A percentile compares a stretch with the other conserved stretches of the same genome.
Conservation (phyloP, 345 rosid species). For the Hypericum androsaemum region DNA sequence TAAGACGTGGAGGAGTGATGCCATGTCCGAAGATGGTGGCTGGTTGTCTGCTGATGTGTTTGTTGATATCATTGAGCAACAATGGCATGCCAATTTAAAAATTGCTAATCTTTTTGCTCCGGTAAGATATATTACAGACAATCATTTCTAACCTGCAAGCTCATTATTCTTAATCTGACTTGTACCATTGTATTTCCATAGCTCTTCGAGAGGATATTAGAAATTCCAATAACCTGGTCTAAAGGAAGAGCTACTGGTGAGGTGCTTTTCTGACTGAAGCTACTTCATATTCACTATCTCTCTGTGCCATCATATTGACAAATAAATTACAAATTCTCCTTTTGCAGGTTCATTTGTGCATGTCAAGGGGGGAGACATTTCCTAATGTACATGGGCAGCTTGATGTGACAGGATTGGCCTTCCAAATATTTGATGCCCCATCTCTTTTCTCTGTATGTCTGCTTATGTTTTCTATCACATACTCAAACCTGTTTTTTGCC, state of each 20-base stretch:
- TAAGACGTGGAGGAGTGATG: constrained; percentile 78
- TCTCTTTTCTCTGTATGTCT: constrained; percentile 72
- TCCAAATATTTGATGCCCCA: constrained; percentile 86
- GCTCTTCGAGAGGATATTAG: constrained; percentile 90
- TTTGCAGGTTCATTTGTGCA: constrained; percentile 79
- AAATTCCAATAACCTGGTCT: constrained; percentile 77
- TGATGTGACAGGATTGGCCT: constrained; percentile 71
- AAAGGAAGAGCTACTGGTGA: constrained; percentile 99
- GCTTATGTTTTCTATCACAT: constrained; percentile 11
- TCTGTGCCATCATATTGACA: not conserved
- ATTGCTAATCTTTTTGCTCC: constrained; percentile 79
- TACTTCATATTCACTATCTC: not conserved
- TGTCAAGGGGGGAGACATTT: constrained; percentile 87
- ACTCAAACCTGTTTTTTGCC: constrained; percentile 15
- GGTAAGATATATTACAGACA: constrained; percentile 37
- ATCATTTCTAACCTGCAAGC: not conserved
- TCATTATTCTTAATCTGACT: constrained; percentile 4
- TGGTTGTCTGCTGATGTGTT: constrained; percentile 86
- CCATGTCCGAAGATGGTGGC: constrained; percentile 76
- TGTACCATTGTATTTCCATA: constrained; percentile 23
- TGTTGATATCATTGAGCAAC: constrained; percentile 70
- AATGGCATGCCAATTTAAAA: constrained; percentile 89
- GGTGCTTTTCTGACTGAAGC: constrained; percentile 73
- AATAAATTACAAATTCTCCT: constrained; percentile 3
- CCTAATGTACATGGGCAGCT: constrained; percentile 92